Percentiles rank a stretch among this genome's conserved stretches.
Evolutionary conservation across 305 asterid genomes (phyloP).

Genomic region (Salvia sclarea): DNA sequence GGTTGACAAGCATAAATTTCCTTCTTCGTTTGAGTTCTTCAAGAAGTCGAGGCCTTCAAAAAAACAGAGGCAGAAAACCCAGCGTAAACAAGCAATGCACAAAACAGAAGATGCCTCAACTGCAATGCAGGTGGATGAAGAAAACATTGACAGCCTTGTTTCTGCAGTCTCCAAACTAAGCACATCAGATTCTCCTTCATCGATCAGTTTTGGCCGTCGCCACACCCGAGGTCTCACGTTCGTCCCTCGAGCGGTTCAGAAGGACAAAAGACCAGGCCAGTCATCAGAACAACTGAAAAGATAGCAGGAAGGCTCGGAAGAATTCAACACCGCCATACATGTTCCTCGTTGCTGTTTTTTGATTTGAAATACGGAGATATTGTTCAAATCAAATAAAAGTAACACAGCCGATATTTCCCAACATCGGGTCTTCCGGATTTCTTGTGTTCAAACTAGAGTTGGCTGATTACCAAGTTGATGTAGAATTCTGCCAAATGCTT

Average conservation of each 20-base stretch:
- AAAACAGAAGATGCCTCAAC: constrained; percentile 45
- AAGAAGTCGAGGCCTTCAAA: constrained; percentile 77
- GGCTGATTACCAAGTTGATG: not conserved
- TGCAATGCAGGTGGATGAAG: constrained; percentile 81
- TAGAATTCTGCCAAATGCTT: no score
- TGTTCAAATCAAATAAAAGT: no score
- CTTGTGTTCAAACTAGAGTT: not conserved
- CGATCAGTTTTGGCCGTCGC: constrained; percentile 83
- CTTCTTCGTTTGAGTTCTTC: constrained; percentile 81
- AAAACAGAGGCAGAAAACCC: constrained; percentile 71
- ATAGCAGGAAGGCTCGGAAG: not conserved
- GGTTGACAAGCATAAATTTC: constrained; percentile 85
- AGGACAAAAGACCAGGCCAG: constrained; percentile 43
- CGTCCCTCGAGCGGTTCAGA: constrained; percentile 67
- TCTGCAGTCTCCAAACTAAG: constrained; percentile 80
- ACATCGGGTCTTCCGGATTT: no score
- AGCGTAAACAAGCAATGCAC: constrained; percentile 39
- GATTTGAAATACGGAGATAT: no score
- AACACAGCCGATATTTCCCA: no score
- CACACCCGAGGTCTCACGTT: constrained; percentile 65
- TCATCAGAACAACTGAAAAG: constrained; percentile 36
- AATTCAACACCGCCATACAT: not conserved
- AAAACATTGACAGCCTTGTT: constrained; percentile 59
- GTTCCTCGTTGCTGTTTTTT: no score
- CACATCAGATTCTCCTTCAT: constrained; percentile 80